Conservation (phyloP, 345 rosid genomes). For the Salix udensis region DNA sequence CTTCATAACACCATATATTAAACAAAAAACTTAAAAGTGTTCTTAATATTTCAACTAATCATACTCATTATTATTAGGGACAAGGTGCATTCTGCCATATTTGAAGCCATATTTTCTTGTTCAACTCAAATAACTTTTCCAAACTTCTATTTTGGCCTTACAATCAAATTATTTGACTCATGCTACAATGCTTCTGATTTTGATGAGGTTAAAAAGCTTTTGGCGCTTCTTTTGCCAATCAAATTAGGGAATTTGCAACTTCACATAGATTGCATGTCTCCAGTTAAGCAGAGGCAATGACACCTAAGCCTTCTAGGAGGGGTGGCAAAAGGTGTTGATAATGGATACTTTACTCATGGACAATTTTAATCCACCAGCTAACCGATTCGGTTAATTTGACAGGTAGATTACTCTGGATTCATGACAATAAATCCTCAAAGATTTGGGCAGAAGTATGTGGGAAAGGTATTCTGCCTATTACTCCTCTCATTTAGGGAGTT, state of each 20-base stretch:
- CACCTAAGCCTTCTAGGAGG: too few species aligned
- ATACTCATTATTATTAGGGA: too few species aligned
- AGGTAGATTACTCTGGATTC: slow-evolving; percentile 98
- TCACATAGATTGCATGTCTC: too few species aligned
- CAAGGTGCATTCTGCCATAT: neutral
- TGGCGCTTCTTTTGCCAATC: too few species aligned
- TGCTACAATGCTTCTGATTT: neutral
- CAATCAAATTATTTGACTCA: neutral
- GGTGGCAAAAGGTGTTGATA: neutral
- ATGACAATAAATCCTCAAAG: slow-evolving; percentile 99
- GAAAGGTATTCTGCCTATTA: slow-evolving; percentile 59
- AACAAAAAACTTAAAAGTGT: neutral
- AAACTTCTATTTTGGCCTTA: neutral
- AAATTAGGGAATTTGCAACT: too few species aligned
- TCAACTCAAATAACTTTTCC: neutral
- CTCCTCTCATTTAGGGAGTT: slow-evolving; percentile 2
- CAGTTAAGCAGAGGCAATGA: too few species aligned
- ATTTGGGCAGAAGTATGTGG: slow-evolving; percentile 98
- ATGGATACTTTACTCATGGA: neutral
- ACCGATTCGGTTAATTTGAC: slow-evolving; percentile 24
- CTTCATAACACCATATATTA: neutral
- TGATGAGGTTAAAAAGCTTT: too few species aligned
- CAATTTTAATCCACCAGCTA: neutral
- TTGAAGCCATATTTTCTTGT: neutral
- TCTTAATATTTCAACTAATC: neutral